Evolutionary conservation across 83 land plant species (phyloP), one percentile per base, ranked within the genome.

Genomic region (Diphasiastrum complanatum): DNA sequence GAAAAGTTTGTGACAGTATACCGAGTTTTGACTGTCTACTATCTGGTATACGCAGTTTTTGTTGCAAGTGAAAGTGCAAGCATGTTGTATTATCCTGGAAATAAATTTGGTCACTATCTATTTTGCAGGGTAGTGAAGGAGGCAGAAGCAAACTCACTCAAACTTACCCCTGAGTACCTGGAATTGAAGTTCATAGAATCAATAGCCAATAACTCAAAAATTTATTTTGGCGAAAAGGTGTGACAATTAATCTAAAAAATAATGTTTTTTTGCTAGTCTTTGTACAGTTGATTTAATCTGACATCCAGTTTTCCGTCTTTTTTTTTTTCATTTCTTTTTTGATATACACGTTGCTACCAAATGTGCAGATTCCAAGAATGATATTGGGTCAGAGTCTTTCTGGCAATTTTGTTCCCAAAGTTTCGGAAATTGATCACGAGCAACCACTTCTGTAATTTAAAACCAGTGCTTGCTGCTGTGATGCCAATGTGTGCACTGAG

Each of bases 51-150:
- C n/a, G n/a, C n/a, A n/a, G n/a, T n/a, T n/a, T n/a, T n/a, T n/a
- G n/a, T n/a, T n/a, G n/a, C n/a, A n/a, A n/a, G n/a, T n/a, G n/a
- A n/a, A n/a, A n/a, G n/a, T n/a, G n/a, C n/a, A n/a, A n/a, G n/a
- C n/a, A n/a, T n/a, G n/a, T n/a, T n/a, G n/a, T n/a, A n/a, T n/a
- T n/a, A n/a, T n/a, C n/a, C n/a, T n/a, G n/a, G n/a, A n/a, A n/a
- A n/a, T n/a, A n/a, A n/a, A n/a, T n/a, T n/a, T n/a, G n/a, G n/a
- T n/a, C n/a, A n/a, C n/a, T n/a, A n/a, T n/a, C n/a, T n/a, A n/a
- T n/a, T n/a, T n/a, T 50, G 24, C 53, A 55, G 59, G 35, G 59
- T 55, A 18, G 31, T 55, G 59, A 55, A 30, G 59, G 59, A 55
- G 34, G 59, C 35, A 26, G 59, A 55, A 27, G 59, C 59, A 26